These are phyloP conservation scores for Melastoma candidum DNA, from an alignment of 441 rosid genomes.

Conservation along the genomic window DNA sequence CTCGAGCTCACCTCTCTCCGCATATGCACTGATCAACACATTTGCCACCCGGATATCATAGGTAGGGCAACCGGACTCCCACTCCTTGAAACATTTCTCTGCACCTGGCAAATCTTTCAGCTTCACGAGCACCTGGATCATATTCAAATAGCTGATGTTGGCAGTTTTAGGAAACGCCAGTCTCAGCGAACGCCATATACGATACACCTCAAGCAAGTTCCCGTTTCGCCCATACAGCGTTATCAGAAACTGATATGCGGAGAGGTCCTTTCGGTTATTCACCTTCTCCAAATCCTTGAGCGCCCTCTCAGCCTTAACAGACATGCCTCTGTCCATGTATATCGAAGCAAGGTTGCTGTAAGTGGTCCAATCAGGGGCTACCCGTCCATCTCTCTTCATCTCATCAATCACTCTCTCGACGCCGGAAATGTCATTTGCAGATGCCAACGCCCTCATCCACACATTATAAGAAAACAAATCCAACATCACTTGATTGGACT, in stretches of 20 bases:
- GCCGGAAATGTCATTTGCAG: slow-evolving; percentile 53
- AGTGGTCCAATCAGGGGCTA: slow-evolving; percentile 80
- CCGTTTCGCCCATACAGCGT: slow-evolving; percentile 62
- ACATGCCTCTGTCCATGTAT: slow-evolving; percentile 51
- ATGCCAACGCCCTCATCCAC: slow-evolving; percentile 94
- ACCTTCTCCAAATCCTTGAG: slow-evolving; percentile 68
- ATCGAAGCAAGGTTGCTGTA: slow-evolving; percentile 80
- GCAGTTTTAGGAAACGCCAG: slow-evolving; percentile 68
- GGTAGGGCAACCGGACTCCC: slow-evolving; percentile 57
- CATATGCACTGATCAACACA: slow-evolving; percentile 65
- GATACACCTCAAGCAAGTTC: slow-evolving; percentile 63
- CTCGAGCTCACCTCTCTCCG: slow-evolving; percentile 43
- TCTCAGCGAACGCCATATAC: slow-evolving; percentile 85
- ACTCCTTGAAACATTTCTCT: slow-evolving; percentile 77
- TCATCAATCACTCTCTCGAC: slow-evolving; percentile 75
- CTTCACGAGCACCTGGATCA: slow-evolving; percentile 72
- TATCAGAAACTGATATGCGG: slow-evolving; percentile 68
- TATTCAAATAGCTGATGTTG: slow-evolving; percentile 73
- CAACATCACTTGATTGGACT: slow-evolving; percentile 40
- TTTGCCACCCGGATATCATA: slow-evolving; percentile 71
- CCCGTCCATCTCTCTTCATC: slow-evolving; percentile 78
- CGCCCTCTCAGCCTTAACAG: slow-evolving; percentile 64
- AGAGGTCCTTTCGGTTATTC: slow-evolving; percentile 35
- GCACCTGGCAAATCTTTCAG: slow-evolving; percentile 88
- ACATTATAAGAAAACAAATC: slow-evolving; percentile 69